phyloP scores from a whole-genome alignment of 2,329 filamentous ascomycete genomes.

The Aspergillus awamori region DNA sequence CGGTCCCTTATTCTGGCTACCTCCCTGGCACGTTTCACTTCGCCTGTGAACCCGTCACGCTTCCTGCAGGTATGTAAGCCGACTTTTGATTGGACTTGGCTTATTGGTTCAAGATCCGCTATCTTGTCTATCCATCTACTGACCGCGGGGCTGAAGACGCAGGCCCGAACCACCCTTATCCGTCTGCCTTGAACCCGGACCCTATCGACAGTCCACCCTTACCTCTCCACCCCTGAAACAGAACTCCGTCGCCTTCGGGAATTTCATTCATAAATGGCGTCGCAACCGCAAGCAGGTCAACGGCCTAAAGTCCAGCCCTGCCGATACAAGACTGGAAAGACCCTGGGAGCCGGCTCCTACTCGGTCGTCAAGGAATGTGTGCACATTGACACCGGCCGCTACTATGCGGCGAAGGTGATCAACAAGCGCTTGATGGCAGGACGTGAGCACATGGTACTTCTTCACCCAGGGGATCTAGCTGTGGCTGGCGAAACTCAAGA shows the following conservation, averaged over 20 bases:
- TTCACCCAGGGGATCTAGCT: background rate
- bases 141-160: slow-evolving; percentile 7
- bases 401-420: slow-evolving; percentile 99
- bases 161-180: background rate
- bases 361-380: slow-evolving; percentile 99
- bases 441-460: slow-evolving; percentile 88
- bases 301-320: slow-evolving; percentile 83
- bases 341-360: slow-evolving; percentile 92
- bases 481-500: slow-evolving; percentile 3
- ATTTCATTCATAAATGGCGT: slow-evolving; percentile 30
- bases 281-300: slow-evolving; percentile 33
- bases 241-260: background rate
- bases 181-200: background rate
- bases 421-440: slow-evolving; percentile 98
- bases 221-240: background rate
- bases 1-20: background rate
- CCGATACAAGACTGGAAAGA: slow-evolving; percentile 98
- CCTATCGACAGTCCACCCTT: background rate
- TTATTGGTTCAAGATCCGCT: too few relatives aligned
- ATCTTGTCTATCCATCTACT: slow-evolving; percentile 2
- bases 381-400: slow-evolving; percentile 94
- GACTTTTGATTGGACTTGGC: background rate
- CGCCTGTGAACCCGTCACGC: background rate
- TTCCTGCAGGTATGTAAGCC: background rate
- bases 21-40: background rate